Base-by-base conservation (phyloP, 2,329 filamentous ascomycete species). In the Paracamarosporium sp. region DNA sequence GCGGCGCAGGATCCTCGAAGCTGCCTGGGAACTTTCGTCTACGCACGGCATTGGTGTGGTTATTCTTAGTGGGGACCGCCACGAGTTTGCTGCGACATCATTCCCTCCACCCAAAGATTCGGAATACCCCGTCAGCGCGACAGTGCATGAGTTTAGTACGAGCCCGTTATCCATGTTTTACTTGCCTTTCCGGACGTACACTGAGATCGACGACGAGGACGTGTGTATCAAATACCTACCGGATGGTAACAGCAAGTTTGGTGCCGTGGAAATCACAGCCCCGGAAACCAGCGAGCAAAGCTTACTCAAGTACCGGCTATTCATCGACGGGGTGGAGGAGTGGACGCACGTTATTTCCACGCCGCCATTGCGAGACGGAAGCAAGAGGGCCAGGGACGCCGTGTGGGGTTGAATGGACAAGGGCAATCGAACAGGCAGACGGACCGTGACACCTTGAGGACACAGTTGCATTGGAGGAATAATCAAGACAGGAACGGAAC, bases 101-200 rank as follows among this genome's bases (percentile, higher is more conserved):
- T 89, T 88, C 67, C 86, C 86, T 8, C 84, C 85, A 13, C 78
- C 89, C 83, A 15, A 88, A 84, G n/a, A 86, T 82, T 60, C 81
- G 65, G 51, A 83, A 80, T 61, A 86, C 86, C 47, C 85, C 76
- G 55, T 73, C 2, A 74, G 69, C 33, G 68, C 75, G 1, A 72
- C 72, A 1, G 90, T 96, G 0, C 90, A 96, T 68, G 95, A 99
- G 75, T 98, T 97, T 76, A 95, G 91, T 24, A 93, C 90, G 0
- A 95, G 91, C 53, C 95, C 95, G 0, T 75, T 99, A 50, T 96
- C 89, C 73, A 96, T 98, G 83, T 99, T 99, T 73, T 97, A 95
- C 66, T 85, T 95, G 4, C 95, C 95, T 0, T 80, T 94, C 24
- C 85, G 89, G 2, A 94, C 92, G 0, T 99, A 98, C 76, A 83